Percentiles rank a stretch among this genome's conserved stretches.
Evolutionary conservation across 768 basidiomycete species (phyloP).

Genomic region (Multifurca ochricompacta): DNA sequence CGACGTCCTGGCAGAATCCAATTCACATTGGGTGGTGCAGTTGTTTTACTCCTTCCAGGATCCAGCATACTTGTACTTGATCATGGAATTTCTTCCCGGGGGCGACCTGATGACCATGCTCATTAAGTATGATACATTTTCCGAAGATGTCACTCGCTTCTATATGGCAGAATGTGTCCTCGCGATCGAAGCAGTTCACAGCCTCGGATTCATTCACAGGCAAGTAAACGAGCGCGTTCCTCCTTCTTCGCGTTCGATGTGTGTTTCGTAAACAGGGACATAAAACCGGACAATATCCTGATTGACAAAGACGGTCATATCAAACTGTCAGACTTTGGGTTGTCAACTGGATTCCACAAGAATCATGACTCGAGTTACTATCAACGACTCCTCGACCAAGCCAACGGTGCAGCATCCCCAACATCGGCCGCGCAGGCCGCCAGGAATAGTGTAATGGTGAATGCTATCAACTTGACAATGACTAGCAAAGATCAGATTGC

Average conservation of each 20-base stretch:
- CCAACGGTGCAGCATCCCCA: constrained; percentile 39
- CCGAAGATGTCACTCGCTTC: constrained; percentile 95
- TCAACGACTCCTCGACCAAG: constrained; percentile 72
- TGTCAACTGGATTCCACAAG: constrained; percentile 99
- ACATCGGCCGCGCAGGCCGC: constrained; percentile 43
- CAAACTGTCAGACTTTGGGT: constrained; percentile 96
- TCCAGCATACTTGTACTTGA: constrained; percentile 81
- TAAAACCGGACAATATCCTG: constrained; percentile 98
- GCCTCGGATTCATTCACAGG: constrained; percentile 97
- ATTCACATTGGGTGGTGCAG: constrained; percentile 95
- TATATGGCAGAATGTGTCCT: constrained; percentile 99
- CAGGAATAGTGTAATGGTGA: constrained; percentile 94
- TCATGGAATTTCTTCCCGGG: constrained; percentile 99
- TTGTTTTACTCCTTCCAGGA: constrained; percentile 99
- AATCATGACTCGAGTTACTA: constrained; percentile 96
- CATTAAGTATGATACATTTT: constrained; percentile 99
- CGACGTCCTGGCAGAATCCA: constrained; percentile 92
- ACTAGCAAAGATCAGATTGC: constrained; percentile 88
- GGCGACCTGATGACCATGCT: constrained; percentile 99
- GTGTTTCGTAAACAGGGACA: constrained; percentile 54
- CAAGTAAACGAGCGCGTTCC: constrained; percentile 30
- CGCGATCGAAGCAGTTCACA: constrained; percentile 96
- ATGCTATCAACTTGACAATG: constrained; percentile 95
- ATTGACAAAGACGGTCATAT: constrained; percentile 97
- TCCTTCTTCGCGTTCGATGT: constrained; percentile 1